These are phyloP conservation scores for Pyrenochaeta sp. DNA, from an alignment of 2,329 filamentous ascomycete genomes.

Conservation along the genomic window DNA sequence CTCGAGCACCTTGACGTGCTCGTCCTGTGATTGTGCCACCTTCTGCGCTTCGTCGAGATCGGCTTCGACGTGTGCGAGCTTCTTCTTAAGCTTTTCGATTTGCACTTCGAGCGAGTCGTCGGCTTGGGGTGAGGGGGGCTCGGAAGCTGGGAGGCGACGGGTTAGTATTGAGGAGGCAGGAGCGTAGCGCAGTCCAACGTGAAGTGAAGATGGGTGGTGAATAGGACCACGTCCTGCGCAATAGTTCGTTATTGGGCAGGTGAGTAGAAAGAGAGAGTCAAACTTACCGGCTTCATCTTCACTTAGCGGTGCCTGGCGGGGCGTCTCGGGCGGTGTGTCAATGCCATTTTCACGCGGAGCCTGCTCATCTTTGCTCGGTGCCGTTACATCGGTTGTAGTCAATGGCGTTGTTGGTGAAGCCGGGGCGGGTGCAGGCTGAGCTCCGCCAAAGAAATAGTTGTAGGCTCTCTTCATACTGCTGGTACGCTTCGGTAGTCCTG, in stretches of 20 bases:
- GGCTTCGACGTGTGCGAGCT: slow-evolving; percentile 38
- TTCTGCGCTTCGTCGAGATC: slow-evolving; percentile 48
- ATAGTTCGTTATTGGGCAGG: slow-evolving; percentile 34
- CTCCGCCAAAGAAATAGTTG: slow-evolving; percentile 51
- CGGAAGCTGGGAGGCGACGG: slow-evolving; percentile 28
- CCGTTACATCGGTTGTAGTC: slow-evolving; percentile 32
- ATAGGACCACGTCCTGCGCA: slow-evolving; percentile 25
- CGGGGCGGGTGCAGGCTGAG: slow-evolving; percentile 29
- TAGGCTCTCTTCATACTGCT: slow-evolving; percentile 52
- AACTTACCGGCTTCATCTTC: slow-evolving; percentile 29
- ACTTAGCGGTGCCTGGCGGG: slow-evolving; percentile 28
- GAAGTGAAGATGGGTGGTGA: slow-evolving; percentile 29
- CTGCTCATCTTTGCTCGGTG: slow-evolving; percentile 29
- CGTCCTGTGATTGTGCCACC: slow-evolving; percentile 38
- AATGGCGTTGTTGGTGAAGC: slow-evolving; percentile 39
- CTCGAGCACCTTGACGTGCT: slow-evolving; percentile 41
- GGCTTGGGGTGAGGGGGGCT: slow-evolving; percentile 36
- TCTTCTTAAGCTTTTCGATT: slow-evolving; percentile 43
- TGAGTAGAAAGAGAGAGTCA: slow-evolving; percentile 18
- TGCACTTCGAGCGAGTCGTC: slow-evolving; percentile 42
- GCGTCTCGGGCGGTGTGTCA: slow-evolving; percentile 47
- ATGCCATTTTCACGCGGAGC: slow-evolving; percentile 34
- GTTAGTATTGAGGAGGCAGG: slow-evolving; percentile 32
- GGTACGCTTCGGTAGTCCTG: slow-evolving; percentile 46
- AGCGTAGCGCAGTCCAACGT: slow-evolving; percentile 23